phyloP scores from a whole-genome alignment of 345 rosid species.

The Luvunga scandens region DNA sequence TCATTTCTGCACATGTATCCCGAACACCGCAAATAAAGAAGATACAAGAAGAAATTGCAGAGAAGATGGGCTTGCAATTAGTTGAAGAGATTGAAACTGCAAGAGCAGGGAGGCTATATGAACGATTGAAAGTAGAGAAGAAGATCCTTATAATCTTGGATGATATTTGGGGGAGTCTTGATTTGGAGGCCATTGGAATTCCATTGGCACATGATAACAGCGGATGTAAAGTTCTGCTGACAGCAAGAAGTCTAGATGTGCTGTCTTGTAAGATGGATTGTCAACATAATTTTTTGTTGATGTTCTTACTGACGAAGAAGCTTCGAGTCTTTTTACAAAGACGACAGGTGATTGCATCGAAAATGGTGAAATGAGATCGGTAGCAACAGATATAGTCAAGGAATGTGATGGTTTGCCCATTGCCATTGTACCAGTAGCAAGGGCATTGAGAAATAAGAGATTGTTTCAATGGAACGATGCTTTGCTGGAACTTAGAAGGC shows the following conservation, averaged over 20 bases:
- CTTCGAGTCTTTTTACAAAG: neutral
- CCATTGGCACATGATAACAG: too few species aligned
- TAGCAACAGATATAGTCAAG: slow-evolving; percentile 13
- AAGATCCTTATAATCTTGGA: slow-evolving; percentile 14
- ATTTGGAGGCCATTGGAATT: slow-evolving; percentile 6
- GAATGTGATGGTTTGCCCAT: slow-evolving; percentile 36
- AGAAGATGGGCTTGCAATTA: too few species aligned
- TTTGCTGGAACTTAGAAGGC: neutral
- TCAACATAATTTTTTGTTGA: neutral
- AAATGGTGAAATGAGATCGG: neutral
- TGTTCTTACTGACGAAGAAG: neutral
- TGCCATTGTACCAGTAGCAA: slow-evolving; percentile 18
- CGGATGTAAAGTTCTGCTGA: neutral
- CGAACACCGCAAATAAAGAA: too few species aligned
- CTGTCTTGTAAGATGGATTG: neutral
- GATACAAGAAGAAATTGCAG: too few species aligned
- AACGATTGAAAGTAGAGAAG: too few species aligned
- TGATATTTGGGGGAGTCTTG: neutral
- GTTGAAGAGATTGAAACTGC: too few species aligned
- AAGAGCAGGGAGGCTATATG: too few species aligned
- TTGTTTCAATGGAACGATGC: slow-evolving; percentile 22
- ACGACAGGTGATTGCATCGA: neutral
- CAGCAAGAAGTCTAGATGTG: neutral
- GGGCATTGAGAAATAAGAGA: slow-evolving; percentile 1
- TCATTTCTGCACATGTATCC: too few species aligned